These are phyloP conservation scores for Mucor irregularis DNA, from an alignment of 371 early-diverging fungal genomes.

Conservation along the genomic window DNA sequence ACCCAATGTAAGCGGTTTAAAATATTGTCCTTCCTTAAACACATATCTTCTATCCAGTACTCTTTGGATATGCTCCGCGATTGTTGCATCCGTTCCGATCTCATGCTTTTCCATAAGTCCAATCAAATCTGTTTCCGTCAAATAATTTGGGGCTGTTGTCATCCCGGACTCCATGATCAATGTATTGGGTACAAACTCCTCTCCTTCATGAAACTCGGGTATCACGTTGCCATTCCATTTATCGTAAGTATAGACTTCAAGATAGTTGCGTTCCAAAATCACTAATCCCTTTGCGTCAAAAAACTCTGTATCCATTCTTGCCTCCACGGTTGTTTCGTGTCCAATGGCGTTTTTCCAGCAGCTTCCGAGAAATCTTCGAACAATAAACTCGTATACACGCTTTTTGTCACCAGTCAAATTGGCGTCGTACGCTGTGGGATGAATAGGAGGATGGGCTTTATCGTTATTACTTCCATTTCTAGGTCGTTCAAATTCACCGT, in stretches of 20 bases:
- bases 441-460: constrained; percentile 99
- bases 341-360: constrained; percentile 97
- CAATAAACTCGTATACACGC: constrained; percentile 91
- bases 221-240: constrained; percentile 82
- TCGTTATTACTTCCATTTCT: constrained; percentile 94
- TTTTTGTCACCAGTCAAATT: constrained; percentile 73
- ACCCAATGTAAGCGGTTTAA: constrained; percentile 91
- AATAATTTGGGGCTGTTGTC: constrained; percentile 81
- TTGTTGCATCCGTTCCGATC: constrained; percentile 99
- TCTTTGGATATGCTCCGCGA: constrained; percentile 98
- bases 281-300: constrained; percentile 80
- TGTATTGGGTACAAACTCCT: constrained; percentile 70
- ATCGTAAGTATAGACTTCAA: constrained; percentile 96
- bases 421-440: constrained; percentile 78
- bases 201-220: constrained; percentile 74
- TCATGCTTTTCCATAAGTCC: constrained; percentile 97
- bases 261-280: constrained; percentile 86
- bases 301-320: constrained; percentile 67
- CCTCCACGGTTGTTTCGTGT: constrained; percentile 76
- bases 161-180: constrained; percentile 68
- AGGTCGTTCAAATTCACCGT: constrained; percentile 81
- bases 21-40: constrained; percentile 63
- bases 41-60: constrained; percentile 93
- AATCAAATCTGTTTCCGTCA: constrained; percentile 96
- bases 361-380: constrained; percentile 92